phyloP scores from a whole-genome alignment of 495 filamentous ascomycete genomes.

The Penicillium riverlandense region DNA sequence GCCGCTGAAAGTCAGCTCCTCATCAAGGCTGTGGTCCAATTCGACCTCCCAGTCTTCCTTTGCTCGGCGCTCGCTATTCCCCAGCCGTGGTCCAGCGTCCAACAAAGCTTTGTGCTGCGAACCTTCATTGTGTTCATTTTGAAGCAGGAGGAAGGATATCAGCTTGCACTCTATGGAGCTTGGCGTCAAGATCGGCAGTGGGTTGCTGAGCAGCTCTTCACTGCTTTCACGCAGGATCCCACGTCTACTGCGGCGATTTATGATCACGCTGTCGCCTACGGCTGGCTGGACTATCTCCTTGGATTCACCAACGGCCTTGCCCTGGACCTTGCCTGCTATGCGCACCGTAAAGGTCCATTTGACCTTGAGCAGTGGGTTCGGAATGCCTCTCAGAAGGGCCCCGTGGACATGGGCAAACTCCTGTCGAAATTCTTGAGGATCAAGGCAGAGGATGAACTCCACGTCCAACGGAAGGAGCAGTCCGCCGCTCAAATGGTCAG shows the following conservation, averaged over 20 bases:
- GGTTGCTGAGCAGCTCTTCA: slow-evolving; percentile 70
- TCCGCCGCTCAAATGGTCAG: slow-evolving; percentile 56
- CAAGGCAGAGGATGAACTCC: slow-evolving; percentile 76
- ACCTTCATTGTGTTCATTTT: slow-evolving; percentile 54
- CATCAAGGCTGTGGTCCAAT: slow-evolving; percentile 40
- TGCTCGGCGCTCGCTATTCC: slow-evolving; percentile 66
- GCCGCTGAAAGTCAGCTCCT: slow-evolving; percentile 59
- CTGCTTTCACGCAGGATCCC: slow-evolving; percentile 69
- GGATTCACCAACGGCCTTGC: slow-evolving; percentile 71
- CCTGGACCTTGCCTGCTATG: slow-evolving; percentile 80
- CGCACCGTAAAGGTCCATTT: slow-evolving; percentile 73
- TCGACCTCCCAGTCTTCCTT: slow-evolving; percentile 60
- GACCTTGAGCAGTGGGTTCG: slow-evolving; percentile 79
- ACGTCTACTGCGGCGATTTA: slow-evolving; percentile 71
- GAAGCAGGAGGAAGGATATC: slow-evolving; percentile 60
- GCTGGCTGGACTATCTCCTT: slow-evolving; percentile 77
- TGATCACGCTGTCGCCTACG: slow-evolving; percentile 68
- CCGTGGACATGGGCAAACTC: slow-evolving; percentile 52
- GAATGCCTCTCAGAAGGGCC: slow-evolving; percentile 49
- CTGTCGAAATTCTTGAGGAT: slow-evolving; percentile 69
- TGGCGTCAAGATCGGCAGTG: slow-evolving; percentile 84
- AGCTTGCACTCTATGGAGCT: slow-evolving; percentile 79
- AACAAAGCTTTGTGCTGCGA: slow-evolving; percentile 55
- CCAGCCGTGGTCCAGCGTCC: slow-evolving; percentile 55
- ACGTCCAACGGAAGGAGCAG: slow-evolving; percentile 58